These are phyloP conservation scores for Apiotrichum domesticum DNA, from an alignment of 1,284 basidiomycete species.

Conservation along the genomic window DNA sequence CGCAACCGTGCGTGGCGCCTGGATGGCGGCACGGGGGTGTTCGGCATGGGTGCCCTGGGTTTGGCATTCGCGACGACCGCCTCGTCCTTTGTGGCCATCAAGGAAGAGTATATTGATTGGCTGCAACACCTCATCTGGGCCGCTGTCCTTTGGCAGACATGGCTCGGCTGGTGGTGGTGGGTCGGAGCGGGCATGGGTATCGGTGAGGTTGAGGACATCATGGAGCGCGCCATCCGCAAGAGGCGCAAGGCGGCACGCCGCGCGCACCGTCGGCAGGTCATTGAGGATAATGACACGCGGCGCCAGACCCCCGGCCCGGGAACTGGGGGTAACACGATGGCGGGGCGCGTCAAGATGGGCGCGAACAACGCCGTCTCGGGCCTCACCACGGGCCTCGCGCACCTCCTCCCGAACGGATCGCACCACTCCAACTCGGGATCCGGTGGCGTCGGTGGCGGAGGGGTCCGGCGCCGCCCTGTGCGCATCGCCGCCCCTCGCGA, in stretches of 20 bases:
- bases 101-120: slow-evolving; percentile 76
- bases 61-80: slow-evolving; percentile 73
- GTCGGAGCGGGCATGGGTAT: slow-evolving; percentile 78
- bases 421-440: slow-evolving; percentile 3
- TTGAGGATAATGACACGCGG: slow-evolving; percentile 3
- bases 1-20: slow-evolving; percentile 87
- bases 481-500: slow-evolving; percentile 5
- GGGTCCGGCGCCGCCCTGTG: not conserved
- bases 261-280: slow-evolving; percentile 9
- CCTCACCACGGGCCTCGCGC: slow-evolving; percentile 7
- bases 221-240: slow-evolving; percentile 41
- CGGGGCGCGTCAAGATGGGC: slow-evolving; percentile 8
- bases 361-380: slow-evolving; percentile 8
- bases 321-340: not conserved
- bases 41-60: slow-evolving; percentile 72
- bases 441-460: not conserved
- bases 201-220: slow-evolving; percentile 46
- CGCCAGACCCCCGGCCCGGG: not conserved
- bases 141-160: slow-evolving; percentile 83
- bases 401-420: slow-evolving; percentile 1
- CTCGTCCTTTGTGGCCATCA: slow-evolving; percentile 80
- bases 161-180: slow-evolving; percentile 93
- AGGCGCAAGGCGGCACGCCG: slow-evolving; percentile 30
- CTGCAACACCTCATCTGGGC: slow-evolving; percentile 77
- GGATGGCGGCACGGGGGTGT: slow-evolving; percentile 90